Percentiles rank a stretch among this genome's conserved stretches.
Conservation (phyloP, 306 rosid species). For the Trifolium fragiferum region DNA sequence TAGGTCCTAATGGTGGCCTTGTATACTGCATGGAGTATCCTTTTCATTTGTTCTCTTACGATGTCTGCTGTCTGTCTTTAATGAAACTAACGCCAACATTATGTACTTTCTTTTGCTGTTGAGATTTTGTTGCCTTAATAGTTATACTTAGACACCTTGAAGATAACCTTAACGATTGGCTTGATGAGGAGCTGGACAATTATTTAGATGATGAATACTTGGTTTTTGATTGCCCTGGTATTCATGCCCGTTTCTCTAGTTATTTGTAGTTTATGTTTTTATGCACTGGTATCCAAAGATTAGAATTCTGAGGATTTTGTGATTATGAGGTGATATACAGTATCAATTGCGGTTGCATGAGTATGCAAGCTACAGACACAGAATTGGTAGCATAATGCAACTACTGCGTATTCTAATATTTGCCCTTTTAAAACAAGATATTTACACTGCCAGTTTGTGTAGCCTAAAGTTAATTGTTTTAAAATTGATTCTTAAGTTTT, state of each 20-base stretch:
- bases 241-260: conserved; percentile 26
- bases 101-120: conserved; percentile 1
- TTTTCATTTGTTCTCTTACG: conserved; percentile 36
- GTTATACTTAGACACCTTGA: conserved; percentile 74
- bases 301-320: neutral
- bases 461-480: neutral
- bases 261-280: neutral
- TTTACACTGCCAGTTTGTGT: conserved; percentile 7
- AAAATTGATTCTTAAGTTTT: conserved; percentile 2
- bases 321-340: conserved; percentile 18
- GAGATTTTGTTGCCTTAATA: conserved; percentile 54
- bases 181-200: conserved; percentile 76
- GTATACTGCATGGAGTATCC: conserved; percentile 99
- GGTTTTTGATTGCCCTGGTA: conserved; percentile 97
- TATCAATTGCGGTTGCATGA: neutral
- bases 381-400: neutral
- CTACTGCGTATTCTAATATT: neutral
- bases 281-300: neutral
- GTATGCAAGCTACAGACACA: conserved; percentile 22
- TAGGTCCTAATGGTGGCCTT: conserved; percentile 98
- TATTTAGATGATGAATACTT: conserved; percentile 90
- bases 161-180: conserved; percentile 86
- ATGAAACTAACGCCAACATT: neutral
- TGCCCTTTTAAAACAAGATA: conserved; percentile 1
- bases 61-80: neutral